These are phyloP conservation scores for Rhizopus delemar DNA, from an alignment of 371 early-diverging fungal species.

Conservation along the genomic window DNA sequence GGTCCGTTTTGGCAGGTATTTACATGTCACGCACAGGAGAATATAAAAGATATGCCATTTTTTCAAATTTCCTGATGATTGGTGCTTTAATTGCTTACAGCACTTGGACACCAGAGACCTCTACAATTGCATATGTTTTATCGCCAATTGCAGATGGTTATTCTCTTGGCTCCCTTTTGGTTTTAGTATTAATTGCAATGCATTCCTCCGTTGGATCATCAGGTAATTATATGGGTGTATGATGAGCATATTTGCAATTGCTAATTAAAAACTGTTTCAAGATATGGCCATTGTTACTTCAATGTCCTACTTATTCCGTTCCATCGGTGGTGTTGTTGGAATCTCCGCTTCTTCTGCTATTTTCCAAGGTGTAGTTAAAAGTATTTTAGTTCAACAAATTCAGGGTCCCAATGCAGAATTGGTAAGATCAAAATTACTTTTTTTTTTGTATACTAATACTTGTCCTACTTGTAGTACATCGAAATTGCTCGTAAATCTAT, in stretches of 20 bases:
- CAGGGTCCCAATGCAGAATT: slow-evolving; percentile 45
- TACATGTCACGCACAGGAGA: slow-evolving; percentile 52
- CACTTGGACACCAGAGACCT: slow-evolving; percentile 28
- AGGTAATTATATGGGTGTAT: slow-evolving; percentile 18
- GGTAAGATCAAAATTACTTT: slow-evolving; percentile 20
- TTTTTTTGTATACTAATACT: slow-evolving; percentile 1
- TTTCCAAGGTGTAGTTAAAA: slow-evolving; percentile 45
- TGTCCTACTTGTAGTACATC: slow-evolving; percentile 28
- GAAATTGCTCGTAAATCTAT: slow-evolving; percentile 52
- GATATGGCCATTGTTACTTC: slow-evolving; percentile 52
- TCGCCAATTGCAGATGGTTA: slow-evolving; percentile 41
- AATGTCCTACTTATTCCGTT: slow-evolving; percentile 52
- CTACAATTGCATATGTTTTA: slow-evolving; percentile 10
- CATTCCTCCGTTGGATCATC: slow-evolving; percentile 35
- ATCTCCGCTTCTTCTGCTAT: slow-evolving; percentile 43
- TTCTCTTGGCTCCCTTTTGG: slow-evolving; percentile 37
- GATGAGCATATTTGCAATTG: too few species aligned
- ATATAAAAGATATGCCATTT: slow-evolving; percentile 32
- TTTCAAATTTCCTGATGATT: slow-evolving; percentile 14
- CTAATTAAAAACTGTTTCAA: slow-evolving; percentile 1
- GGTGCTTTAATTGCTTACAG: slow-evolving; percentile 26
- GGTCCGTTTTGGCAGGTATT: slow-evolving; percentile 42
- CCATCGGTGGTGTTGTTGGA: slow-evolving; percentile 49
- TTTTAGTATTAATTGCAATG: slow-evolving; percentile 43
- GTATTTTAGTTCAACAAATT: slow-evolving; percentile 27